These are phyloP conservation scores for Amanita pseudoporphyria DNA, from an alignment of 768 basidiomycete species.

Conservation along the genomic window DNA sequence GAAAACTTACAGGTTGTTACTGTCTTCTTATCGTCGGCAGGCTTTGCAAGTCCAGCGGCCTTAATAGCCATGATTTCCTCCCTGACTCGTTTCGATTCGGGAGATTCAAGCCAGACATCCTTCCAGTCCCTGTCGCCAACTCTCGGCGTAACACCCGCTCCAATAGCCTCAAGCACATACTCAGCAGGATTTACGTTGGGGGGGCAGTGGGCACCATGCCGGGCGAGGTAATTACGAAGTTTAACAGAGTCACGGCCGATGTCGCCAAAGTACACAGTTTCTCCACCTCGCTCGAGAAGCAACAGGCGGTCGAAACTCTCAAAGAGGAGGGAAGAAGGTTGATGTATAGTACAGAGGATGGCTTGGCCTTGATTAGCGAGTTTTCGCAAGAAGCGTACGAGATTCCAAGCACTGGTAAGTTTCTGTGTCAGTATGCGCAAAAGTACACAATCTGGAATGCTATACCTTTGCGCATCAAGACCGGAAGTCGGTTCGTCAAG, in stretches of 20 bases:
- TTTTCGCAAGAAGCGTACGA: slow-evolving; percentile 74
- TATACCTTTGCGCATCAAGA: slow-evolving; percentile 32
- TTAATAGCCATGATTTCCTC: slow-evolving; percentile 40
- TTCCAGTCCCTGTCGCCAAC: slow-evolving; percentile 81
- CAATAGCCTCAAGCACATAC: slow-evolving; percentile 81
- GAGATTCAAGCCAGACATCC: slow-evolving; percentile 71
- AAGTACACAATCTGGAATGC: not conserved
- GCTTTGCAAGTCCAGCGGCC: slow-evolving; percentile 31
- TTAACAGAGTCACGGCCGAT: slow-evolving; percentile 66
- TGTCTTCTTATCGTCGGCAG: slow-evolving; percentile 27
- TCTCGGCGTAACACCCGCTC: slow-evolving; percentile 66
- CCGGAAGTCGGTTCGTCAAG: slow-evolving; percentile 43
- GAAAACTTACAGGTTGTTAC: slow-evolving; percentile 40
- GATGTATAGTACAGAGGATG: slow-evolving; percentile 87
- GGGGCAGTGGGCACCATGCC: slow-evolving; percentile 67
- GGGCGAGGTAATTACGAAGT: slow-evolving; percentile 68
- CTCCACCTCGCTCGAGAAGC: slow-evolving; percentile 67
- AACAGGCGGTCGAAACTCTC: slow-evolving; percentile 74
- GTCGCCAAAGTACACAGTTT: slow-evolving; percentile 91
- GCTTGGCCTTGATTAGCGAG: slow-evolving; percentile 81
- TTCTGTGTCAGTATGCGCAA: slow-evolving; percentile 35
- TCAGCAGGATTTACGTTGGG: slow-evolving; percentile 70
- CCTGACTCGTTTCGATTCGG: slow-evolving; percentile 37
- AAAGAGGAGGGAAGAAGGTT: slow-evolving; percentile 79
- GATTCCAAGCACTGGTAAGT: slow-evolving; percentile 66